Conservation (phyloP, 106 monocot genomes). For the Hemerocallis citrina region DNA sequence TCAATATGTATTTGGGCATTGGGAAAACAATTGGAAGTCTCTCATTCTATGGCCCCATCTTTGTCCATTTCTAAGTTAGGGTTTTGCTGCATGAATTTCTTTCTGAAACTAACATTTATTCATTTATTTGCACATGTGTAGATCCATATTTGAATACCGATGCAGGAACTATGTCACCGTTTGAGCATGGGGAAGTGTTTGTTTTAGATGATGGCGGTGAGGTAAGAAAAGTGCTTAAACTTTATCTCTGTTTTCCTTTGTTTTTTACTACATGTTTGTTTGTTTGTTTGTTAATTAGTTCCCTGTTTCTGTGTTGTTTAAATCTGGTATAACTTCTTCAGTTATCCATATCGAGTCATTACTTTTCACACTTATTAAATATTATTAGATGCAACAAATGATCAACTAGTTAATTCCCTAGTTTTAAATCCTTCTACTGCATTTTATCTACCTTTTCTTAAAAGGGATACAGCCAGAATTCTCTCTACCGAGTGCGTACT, state of each 20-base stretch:
- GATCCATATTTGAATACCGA: constrained; percentile 22
- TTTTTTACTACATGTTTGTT: not conserved
- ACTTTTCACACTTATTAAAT: not conserved
- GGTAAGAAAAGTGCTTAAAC: constrained; percentile 1
- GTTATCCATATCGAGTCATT: not conserved
- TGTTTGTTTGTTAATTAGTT: not conserved
- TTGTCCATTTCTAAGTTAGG: not conserved
- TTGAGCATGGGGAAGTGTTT: constrained; percentile 25
- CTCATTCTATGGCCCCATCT: not conserved
- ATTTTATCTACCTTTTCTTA: not conserved
- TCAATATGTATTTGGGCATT: not conserved
- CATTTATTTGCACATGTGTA: not conserved
- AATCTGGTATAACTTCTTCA: not conserved
- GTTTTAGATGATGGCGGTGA: constrained; percentile 24
- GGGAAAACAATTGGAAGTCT: not conserved
- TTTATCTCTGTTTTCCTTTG: not conserved
- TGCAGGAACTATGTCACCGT: constrained; percentile 22
- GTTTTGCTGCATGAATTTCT: not conserved
- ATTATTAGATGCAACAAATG: not conserved
- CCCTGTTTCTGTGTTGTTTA: no score
- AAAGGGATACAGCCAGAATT: not conserved
- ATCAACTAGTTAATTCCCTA: not conserved
- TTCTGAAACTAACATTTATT: not conserved
- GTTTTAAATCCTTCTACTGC: not conserved
- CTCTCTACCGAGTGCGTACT: not conserved